Evolutionary conservation across 169 alveolate species (phyloP).

Genomic region (Plasmodium inui): DNA sequence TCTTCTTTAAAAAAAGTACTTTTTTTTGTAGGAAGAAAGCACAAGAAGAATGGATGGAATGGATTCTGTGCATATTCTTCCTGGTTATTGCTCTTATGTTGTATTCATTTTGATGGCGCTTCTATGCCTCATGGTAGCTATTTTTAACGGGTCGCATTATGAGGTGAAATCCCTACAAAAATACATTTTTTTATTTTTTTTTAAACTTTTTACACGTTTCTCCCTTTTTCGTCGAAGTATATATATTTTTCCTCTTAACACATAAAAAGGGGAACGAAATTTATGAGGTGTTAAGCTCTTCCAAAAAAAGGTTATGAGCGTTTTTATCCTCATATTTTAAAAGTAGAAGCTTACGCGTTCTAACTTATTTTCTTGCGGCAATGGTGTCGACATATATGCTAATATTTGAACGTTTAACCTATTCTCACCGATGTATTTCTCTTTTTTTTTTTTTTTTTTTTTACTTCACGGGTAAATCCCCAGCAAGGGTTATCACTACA

Average conservation of each 20-base stretch:
- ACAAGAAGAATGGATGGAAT: not conserved
- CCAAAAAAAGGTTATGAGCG: not conserved
- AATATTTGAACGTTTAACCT: not conserved
- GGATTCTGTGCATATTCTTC: slow-evolving; percentile 5
- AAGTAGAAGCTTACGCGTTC: not conserved
- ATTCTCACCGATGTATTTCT: not conserved
- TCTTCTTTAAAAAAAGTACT: not conserved
- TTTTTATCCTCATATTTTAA: not conserved
- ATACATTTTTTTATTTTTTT: not conserved
- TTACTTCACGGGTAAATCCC: not conserved
- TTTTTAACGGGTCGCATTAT: not conserved
- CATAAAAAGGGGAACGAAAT: not conserved
- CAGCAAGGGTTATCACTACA: not conserved
- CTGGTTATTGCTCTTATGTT: not conserved
- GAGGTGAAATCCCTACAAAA: not conserved
- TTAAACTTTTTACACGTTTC: not conserved
- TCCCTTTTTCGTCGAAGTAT: not conserved
- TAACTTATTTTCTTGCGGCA: not conserved
- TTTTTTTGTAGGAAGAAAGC: not conserved
- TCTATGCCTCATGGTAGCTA: not conserved
- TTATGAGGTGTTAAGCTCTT: not conserved
- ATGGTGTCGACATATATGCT: not conserved
- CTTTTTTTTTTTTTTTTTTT: not conserved
- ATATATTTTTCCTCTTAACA: not conserved
- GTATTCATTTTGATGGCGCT: not conserved